A percentile compares a stretch with the other conserved stretches of the same genome.
These are phyloP conservation scores for Neoboletus subvelutipes DNA, from an alignment of 768 basidiomycete species.

Conservation along the genomic window DNA sequence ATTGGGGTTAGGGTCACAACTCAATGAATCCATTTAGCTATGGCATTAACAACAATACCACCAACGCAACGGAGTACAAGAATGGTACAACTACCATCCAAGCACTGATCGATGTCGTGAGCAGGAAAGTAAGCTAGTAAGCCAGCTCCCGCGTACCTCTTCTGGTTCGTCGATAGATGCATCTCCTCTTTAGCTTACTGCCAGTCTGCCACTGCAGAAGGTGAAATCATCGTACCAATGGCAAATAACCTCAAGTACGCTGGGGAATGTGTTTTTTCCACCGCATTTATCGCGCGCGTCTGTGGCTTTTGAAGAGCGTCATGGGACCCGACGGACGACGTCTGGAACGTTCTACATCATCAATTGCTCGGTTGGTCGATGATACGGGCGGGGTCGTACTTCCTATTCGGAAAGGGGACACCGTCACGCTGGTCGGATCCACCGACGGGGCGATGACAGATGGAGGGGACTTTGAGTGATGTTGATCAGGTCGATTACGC, in stretches of 20 bases:
- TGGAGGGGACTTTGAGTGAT: constrained; percentile 25
- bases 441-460: neutral
- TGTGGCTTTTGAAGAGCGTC: constrained; percentile 14
- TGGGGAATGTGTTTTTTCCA: constrained; percentile 51
- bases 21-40: neutral
- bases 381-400: constrained; percentile 35
- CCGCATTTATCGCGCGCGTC: constrained; percentile 33
- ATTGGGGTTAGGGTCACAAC: neutral
- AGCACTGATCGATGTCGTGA: too few species aligned
- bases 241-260: constrained; percentile 44
- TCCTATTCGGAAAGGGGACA: constrained; percentile 45
- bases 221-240: constrained; percentile 51
- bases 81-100: too few species aligned
- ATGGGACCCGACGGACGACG: constrained; percentile 39
- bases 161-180: neutral
- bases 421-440: constrained; percentile 34
- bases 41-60: too few species aligned
- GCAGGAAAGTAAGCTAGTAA: too few species aligned
- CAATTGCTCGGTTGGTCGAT: constrained; percentile 34
- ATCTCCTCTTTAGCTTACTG: constrained; percentile 35
- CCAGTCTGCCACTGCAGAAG: constrained; percentile 56
- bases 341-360: constrained; percentile 50
- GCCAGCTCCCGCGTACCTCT: too few species aligned
- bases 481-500: constrained; percentile 32
- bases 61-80: too few species aligned